Evolutionary conservation across 2,329 filamentous ascomycete species (phyloP).

Genomic region (Aspergillus sp.): DNA sequence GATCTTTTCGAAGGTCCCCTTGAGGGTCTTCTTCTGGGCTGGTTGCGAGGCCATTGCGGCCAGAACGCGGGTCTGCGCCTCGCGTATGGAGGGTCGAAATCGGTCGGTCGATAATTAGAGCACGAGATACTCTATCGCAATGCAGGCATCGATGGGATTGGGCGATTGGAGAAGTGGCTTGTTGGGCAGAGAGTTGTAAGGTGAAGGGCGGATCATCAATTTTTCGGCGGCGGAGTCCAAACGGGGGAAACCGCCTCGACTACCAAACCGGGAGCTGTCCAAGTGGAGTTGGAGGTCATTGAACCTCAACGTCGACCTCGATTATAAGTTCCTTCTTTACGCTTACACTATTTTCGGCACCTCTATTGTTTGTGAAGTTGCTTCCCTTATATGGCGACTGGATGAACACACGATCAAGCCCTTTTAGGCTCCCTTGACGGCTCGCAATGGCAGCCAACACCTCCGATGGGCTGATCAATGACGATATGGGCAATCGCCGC

Average conservation of each 20-base stretch:
- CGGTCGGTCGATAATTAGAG: neutral
- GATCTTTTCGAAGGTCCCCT: constrained; percentile 22
- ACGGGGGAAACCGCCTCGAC: constrained; percentile 17
- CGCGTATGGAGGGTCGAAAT: neutral
- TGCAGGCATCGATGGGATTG: constrained; percentile 8
- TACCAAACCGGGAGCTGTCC: neutral
- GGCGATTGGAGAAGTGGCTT: constrained; percentile 10
- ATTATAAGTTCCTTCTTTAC: neutral
- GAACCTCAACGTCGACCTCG: neutral
- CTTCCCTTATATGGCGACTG: constrained; percentile 20
- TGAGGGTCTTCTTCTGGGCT: constrained; percentile 29
- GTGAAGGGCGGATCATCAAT: constrained; percentile 30
- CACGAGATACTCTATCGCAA: constrained; percentile 21
- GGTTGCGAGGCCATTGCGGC: constrained; percentile 38
- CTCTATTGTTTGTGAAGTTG: neutral
- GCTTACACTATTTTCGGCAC: neutral
- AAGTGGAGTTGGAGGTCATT: neutral
- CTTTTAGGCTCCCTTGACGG: constrained; percentile 15
- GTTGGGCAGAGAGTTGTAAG: constrained; percentile 15
- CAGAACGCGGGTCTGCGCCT: constrained; percentile 20
- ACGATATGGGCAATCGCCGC: constrained; percentile 35
- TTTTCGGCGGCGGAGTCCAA: constrained; percentile 32
- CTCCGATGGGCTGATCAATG: constrained; percentile 21
- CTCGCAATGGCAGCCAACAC: constrained; percentile 22
- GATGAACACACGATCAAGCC: constrained; percentile 8